Percentiles rank a stretch among this genome's conserved stretches.
phyloP scores from a whole-genome alignment of 2,329 filamentous ascomycete genomes.

The Lecanosticta acicola region DNA sequence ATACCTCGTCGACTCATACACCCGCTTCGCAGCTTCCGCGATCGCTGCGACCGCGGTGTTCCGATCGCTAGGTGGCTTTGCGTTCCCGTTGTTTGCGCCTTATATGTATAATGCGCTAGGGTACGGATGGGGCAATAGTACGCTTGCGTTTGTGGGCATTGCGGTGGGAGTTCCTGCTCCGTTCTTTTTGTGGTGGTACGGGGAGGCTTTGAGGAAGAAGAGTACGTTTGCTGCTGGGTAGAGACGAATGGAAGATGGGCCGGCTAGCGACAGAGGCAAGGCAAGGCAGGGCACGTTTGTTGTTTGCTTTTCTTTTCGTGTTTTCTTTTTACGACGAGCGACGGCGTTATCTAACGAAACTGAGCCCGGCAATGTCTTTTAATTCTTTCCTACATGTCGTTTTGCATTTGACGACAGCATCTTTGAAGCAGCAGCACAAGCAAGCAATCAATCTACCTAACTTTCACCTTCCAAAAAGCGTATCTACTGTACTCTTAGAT shows the following conservation, averaged over 20 bases:
- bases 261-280: too few relatives aligned
- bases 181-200: constrained; percentile 41
- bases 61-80: constrained; percentile 51
- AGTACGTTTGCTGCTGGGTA: constrained; percentile 33
- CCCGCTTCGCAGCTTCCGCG: constrained; percentile 44
- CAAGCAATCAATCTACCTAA: too few relatives aligned
- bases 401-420: too few relatives aligned
- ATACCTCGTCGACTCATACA: constrained; percentile 56
- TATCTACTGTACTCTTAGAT: too few relatives aligned
- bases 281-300: too few relatives aligned
- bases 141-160: constrained; percentile 53
- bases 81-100: constrained; percentile 57
- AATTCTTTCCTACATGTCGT: too few relatives aligned
- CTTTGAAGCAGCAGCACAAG: too few relatives aligned
- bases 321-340: too few relatives aligned
- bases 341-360: too few relatives aligned
- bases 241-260: not conserved
- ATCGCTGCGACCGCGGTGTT: constrained; percentile 53
- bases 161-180: constrained; percentile 48
- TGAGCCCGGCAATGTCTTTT: too few relatives aligned
- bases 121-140: constrained; percentile 48
- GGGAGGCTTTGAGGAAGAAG: constrained; percentile 34
- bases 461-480: too few relatives aligned
- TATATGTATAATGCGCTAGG: constrained; percentile 45
- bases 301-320: too few relatives aligned